These are phyloP conservation scores for Nitzschia palea DNA, from an alignment of 108 stramenopile species.

Conservation along the genomic window DNA sequence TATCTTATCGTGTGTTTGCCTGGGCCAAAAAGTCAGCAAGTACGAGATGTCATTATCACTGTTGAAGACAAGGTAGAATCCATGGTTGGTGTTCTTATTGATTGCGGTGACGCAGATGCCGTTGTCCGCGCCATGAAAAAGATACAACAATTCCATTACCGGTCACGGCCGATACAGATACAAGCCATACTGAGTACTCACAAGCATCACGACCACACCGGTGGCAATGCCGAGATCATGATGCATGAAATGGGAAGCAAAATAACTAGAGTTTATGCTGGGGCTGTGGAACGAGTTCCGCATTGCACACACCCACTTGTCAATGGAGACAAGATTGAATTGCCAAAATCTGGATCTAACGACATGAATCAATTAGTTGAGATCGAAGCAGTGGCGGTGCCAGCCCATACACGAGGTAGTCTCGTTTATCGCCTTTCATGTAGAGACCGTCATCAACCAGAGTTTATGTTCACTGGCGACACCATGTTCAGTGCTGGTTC, in stretches of 20 bases:
- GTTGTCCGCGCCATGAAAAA: constrained; percentile 42
- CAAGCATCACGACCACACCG: constrained; percentile 87
- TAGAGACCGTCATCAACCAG: constrained; percentile 29
- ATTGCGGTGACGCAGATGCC: constrained; percentile 69
- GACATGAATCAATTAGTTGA: constrained; percentile 68
- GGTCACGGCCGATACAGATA: constrained; percentile 49
- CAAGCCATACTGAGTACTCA: constrained; percentile 75
- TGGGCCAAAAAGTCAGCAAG: not conserved
- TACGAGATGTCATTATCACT: not conserved
- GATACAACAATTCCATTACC: constrained; percentile 56
- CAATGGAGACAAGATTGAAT: constrained; percentile 63
- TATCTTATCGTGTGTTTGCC: constrained; percentile 76
- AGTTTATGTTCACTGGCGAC: constrained; percentile 81
- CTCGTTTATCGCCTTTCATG: constrained; percentile 66
- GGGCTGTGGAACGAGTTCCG: constrained; percentile 79
- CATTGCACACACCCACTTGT: constrained; percentile 54
- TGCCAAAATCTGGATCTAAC: constrained; percentile 57
- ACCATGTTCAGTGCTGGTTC: constrained; percentile 79
- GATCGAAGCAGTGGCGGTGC: constrained; percentile 71
- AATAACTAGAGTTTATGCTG: constrained; percentile 49
- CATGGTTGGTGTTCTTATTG: constrained; percentile 59
- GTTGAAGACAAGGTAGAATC: constrained; percentile 20
- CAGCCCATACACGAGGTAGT: constrained; percentile 80
- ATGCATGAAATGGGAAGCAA: constrained; percentile 16
- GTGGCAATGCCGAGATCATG: constrained; percentile 49